Conservation (phyloP, 331 rosid species). For the Quercus tomentella region DNA sequence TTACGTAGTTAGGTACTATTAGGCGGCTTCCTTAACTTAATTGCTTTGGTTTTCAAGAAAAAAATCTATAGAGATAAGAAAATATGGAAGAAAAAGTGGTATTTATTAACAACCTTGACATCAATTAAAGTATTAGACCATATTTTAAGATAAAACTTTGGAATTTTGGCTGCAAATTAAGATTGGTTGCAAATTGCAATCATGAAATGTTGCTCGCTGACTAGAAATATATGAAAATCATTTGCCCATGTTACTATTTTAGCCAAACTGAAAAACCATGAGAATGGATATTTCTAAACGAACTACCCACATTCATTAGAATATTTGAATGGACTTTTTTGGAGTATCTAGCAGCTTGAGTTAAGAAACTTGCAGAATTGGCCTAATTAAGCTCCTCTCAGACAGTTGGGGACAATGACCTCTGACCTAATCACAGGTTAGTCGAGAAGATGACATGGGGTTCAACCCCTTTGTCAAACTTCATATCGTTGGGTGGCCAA, state of each 20-base stretch:
- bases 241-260: background rate
- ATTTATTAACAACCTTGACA: background rate
- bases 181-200: background rate
- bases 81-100: background rate
- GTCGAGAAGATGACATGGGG: conserved; percentile 27
- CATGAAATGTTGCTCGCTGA: background rate
- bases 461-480: conserved; percentile 34
- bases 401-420: conserved; percentile 33
- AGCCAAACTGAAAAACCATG: conserved; percentile 6
- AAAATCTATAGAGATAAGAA: background rate
- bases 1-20: conserved; percentile 17
- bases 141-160: too few species aligned
- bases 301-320: conserved; percentile 11
- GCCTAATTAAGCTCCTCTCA: conserved; percentile 14
- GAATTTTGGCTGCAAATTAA: background rate
- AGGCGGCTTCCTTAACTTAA: conserved; percentile 45
- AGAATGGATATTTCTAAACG: conserved; percentile 23
- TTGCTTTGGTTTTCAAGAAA: conserved; percentile 17
- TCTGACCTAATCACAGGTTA: conserved; percentile 41
- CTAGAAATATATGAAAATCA: background rate
- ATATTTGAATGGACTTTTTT: conserved; percentile 8
- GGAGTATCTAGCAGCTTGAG: conserved; percentile 8
- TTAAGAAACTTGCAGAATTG: conserved; percentile 8
- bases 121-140: background rate
- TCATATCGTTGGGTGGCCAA: conserved; percentile 25